Conservation (phyloP, 1,139 yeast species). For the Protomyces lactucae-debilis region DNA sequence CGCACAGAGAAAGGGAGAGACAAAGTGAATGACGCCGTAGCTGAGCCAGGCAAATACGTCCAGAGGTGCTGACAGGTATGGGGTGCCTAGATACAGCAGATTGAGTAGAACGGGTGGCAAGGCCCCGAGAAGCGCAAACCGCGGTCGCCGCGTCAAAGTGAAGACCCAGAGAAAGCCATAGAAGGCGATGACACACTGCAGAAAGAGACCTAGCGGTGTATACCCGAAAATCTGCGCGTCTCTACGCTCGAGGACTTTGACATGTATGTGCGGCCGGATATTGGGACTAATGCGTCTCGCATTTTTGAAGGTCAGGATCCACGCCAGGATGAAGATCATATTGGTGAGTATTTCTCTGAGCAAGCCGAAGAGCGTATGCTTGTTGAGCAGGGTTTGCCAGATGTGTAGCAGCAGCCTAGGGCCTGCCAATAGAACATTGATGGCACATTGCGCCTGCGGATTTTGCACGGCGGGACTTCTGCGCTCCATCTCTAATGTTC, state of each 20-base stretch:
- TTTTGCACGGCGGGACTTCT: neutral
- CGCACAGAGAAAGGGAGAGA: slow-evolving; percentile 84
- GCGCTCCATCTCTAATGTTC: no score
- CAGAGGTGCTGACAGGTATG: slow-evolving; percentile 43
- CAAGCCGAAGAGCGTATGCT: slow-evolving; percentile 14
- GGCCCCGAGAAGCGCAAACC: slow-evolving; percentile 18
- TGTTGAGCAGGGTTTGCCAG: slow-evolving; percentile 11
- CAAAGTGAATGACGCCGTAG: slow-evolving; percentile 84
- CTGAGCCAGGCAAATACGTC: slow-evolving; percentile 95
- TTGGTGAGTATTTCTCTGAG: slow-evolving; percentile 41
- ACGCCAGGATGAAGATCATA: slow-evolving; percentile 52
- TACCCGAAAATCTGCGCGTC: slow-evolving; percentile 38
- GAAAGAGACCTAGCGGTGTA: slow-evolving; percentile 28
- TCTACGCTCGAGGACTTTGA: slow-evolving; percentile 45
- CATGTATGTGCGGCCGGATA: slow-evolving; percentile 55
- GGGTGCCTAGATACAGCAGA: neutral
- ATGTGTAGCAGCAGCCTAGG: neutral
- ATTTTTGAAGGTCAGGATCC: slow-evolving; percentile 58
- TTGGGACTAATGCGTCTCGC: slow-evolving; percentile 56
- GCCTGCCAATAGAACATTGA: neutral
- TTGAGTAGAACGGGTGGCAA: slow-evolving; percentile 20
- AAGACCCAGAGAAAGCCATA: slow-evolving; percentile 23
- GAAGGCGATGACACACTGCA: slow-evolving; percentile 11
- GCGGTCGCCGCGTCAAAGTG: slow-evolving; percentile 6
- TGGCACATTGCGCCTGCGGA: neutral